Evolutionary conservation across 2,329 filamentous ascomycete species (phyloP), one percentile per base, ranked within the genome.

Genomic region (Torrubiellomyces zombiae): DNA sequence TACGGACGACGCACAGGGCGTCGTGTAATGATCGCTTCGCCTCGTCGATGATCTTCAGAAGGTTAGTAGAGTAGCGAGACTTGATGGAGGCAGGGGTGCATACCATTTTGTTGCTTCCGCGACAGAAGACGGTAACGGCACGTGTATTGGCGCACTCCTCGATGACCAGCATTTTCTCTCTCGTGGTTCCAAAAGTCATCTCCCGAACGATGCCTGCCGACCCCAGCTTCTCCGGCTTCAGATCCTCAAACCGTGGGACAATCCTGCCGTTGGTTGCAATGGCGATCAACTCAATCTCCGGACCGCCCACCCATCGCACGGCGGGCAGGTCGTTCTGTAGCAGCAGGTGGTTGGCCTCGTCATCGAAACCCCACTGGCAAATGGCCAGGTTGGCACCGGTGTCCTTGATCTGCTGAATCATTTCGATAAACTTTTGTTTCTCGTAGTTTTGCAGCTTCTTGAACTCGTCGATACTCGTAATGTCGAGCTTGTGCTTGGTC

Each of bases 31-130:
- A 95, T 42, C 91, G 75, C 63, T 94, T 94, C 27, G 91, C 91
- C 56, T 98, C 91, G 47, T 98, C 91, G 50, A 98, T 95, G 51
- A 98, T 93, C 80, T 91, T 37, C 3, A 15, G 9, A 17, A 15
- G 9, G 14, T 13, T 8, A 23, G 21, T 14, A 4, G 12, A 20
- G n/a, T 10, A 9, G 11, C 2, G 7, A 7, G 5, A n/a, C 6
- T 21, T 14, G 15, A 8, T 2, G 7, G 11, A 53, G n/a, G n/a
- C n/a, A n/a, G n/a, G n/a, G n/a, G n/a, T n/a, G n/a, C 66, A 47
- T 55, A 86, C 81, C 89, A 98, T 98, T 67, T 95, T 98, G 69
- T 98, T 98, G 64, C 83, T 92, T 44, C 89, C 89, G 44, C 89
- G 69, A 32, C 98, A 80, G 52, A 98, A 98, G 28, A 92, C 74